These are phyloP conservation scores for Wickerhamomyces ciferrii DNA, from an alignment of 805 yeast genomes.

Conservation along the genomic window DNA sequence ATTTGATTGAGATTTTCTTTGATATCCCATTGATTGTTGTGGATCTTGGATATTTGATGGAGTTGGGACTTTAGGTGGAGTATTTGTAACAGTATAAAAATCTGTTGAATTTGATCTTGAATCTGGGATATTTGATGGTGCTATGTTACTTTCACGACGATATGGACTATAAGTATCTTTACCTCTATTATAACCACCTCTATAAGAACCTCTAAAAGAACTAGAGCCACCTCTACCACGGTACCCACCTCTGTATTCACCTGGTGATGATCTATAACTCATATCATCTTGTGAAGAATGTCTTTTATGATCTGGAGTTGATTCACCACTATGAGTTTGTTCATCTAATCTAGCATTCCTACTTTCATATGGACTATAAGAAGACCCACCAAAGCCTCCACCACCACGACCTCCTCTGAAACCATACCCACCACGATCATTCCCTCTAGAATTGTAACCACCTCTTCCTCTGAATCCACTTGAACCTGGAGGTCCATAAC, in stretches of 20 bases:
- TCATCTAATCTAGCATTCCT: background rate
- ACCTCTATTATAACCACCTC: conserved; percentile 3
- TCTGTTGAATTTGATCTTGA: background rate
- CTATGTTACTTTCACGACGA: background rate
- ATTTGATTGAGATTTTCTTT: background rate
- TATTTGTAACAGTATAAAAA: too few relatives aligned
- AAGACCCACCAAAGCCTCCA: background rate
- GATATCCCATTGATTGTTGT: background rate
- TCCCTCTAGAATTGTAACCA: background rate
- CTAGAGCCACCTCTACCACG: too few relatives aligned
- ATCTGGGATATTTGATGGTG: background rate
- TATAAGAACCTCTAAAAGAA: conserved; percentile 1
- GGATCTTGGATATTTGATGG: background rate
- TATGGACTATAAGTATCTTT: background rate
- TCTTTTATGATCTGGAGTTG: background rate
- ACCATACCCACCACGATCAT: background rate
- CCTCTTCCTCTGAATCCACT: background rate
- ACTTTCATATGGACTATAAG: background rate
- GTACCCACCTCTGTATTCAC: background rate
- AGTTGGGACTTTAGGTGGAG: too few relatives aligned
- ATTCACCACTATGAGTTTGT: background rate
- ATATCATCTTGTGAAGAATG: background rate
- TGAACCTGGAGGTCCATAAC: background rate
- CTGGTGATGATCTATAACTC: background rate
- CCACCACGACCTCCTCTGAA: conserved; percentile 1